Base-by-base conservation (phyloP, 768 basidiomycete genomes). In the Psilocybe subaeruginosa region DNA sequence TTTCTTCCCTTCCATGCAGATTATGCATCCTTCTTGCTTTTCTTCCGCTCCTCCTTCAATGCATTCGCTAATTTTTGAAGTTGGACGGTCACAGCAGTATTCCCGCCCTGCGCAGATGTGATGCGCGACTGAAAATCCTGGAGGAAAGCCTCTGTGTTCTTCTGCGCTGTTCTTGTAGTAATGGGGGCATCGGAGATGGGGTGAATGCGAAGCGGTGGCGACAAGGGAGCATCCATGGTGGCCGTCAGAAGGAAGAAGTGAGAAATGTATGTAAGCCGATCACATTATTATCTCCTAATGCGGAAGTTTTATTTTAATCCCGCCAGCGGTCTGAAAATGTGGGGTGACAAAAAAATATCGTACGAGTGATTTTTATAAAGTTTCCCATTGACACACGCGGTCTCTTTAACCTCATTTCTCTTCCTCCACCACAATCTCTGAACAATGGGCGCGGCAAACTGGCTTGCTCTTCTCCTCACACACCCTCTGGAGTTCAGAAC, bases 401-500 rank as follows among this genome's bases (percentile, higher is more conserved):
- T 14, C n/a, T 23, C 54, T 53, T 54, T 37, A 11, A 33, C 53
- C 49, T 50, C 49, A 57, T 56, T 57, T 60, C 52, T 47, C 52
- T 27, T 45, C 59, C 41, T 53, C 50, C 51, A 56, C 57, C 17
- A 45, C 31, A 47, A 12, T 47, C 55, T 31, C 29, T 23, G 23
- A 46, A 63, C 61, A 17, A 87, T 92, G 88, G 82, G 79, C 59
- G 76, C 81, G 63, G 67, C 81, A 8, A 82, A 84, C 57, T 87
- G 89, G 85, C 73, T 93, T 63, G 76, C 82, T 39, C 80, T 94
- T 30, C 78, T 90, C 64, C 72, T 94, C 70, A 89, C 89, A 0
- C 93, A 93, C 65, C 94, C 94, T 12, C 70, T 82, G 62, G 97
- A 99, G 72, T 91, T 96, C 72, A 86, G 87, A 65, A 88, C 85